phyloP scores from a whole-genome alignment of 805 yeast genomes.

The Saccharomycopsis guyanensis region DNA sequence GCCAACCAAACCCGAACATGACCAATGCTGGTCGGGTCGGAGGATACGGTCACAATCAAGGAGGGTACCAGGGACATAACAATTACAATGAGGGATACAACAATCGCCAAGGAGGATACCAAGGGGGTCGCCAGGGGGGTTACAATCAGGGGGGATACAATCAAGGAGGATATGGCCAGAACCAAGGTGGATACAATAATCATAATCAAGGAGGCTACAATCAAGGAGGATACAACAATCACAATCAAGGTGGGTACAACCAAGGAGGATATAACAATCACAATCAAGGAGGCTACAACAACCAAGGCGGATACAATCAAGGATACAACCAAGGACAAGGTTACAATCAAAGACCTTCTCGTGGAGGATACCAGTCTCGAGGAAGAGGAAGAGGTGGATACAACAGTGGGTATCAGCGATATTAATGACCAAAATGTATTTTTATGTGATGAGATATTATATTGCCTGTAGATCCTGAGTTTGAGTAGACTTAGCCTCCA shows the following conservation, averaged over 20 bases:
- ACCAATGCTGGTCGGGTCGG: constrained; percentile 30
- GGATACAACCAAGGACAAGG: constrained; percentile 21
- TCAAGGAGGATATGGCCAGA: background rate
- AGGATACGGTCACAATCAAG: constrained; percentile 23
- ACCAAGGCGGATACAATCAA: constrained; percentile 15
- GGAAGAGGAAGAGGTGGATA: constrained; percentile 21
- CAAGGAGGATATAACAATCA: constrained; percentile 15
- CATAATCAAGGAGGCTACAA: constrained; percentile 33
- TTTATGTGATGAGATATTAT: background rate
- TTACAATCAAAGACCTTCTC: constrained; percentile 23
- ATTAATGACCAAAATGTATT: background rate
- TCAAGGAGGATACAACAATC: constrained; percentile 27
- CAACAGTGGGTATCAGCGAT: constrained; percentile 17
- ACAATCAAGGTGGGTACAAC: constrained; percentile 11
- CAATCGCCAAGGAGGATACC: background rate
- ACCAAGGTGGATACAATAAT: background rate
- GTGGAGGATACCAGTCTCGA: constrained; percentile 21
- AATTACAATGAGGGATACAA: background rate
- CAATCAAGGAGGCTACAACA: constrained; percentile 19
- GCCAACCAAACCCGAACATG: background rate
- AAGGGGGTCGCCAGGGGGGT: no score
- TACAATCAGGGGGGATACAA: background rate
- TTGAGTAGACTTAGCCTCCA: no score
- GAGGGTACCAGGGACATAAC: background rate
- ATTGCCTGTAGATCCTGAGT: no score